A percentile compares a stretch with the other conserved stretches of the same genome.
Conservation (phyloP, 352 stramenopile species). For the Aphanomyces euteiches region DNA sequence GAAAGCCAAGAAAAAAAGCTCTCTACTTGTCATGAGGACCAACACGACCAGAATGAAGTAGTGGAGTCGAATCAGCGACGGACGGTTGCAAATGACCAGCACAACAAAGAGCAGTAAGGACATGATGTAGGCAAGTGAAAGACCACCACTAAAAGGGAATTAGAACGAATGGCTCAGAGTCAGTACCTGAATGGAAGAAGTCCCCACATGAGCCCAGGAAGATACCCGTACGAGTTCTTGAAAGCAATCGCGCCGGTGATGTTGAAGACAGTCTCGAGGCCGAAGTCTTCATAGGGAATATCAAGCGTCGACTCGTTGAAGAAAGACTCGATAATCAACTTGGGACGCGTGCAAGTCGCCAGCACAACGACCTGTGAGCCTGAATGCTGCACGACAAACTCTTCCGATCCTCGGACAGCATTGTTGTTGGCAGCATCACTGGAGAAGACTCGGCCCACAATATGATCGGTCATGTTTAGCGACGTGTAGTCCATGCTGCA, state of each 20-base stretch:
- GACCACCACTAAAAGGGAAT: conserved; percentile 43
- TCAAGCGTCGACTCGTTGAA: conserved; percentile 69
- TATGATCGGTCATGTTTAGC: conserved; percentile 41
- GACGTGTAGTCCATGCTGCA: conserved; percentile 66
- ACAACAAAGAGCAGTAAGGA: conserved; percentile 65
- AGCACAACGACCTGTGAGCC: conserved; percentile 68
- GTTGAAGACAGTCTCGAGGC: conserved; percentile 38
- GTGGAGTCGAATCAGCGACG: conserved; percentile 73
- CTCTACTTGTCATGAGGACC: conserved; percentile 61
- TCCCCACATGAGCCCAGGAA: conserved; percentile 73
- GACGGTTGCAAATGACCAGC: conserved; percentile 63
- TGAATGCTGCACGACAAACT: conserved; percentile 48
- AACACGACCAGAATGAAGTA: conserved; percentile 79
- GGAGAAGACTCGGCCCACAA: conserved; percentile 57
- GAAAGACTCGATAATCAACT: conserved; percentile 65
- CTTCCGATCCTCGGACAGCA: conserved; percentile 40
- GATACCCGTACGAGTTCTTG: conserved; percentile 75
- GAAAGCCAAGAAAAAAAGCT: background rate
- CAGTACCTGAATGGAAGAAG: conserved; percentile 81
- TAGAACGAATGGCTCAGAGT: conserved; percentile 19
- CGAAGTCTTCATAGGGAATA: conserved; percentile 15
- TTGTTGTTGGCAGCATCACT: conserved; percentile 25
- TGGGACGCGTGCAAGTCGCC: conserved; percentile 78
- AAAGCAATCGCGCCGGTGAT: conserved; percentile 66
- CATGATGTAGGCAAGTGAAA: conserved; percentile 69